Percentiles rank a stretch among this genome's conserved stretches.
Evolutionary conservation across 176 grass and related monocot genomes (phyloP).

Genomic region (Eremochloa ophiuroides): DNA sequence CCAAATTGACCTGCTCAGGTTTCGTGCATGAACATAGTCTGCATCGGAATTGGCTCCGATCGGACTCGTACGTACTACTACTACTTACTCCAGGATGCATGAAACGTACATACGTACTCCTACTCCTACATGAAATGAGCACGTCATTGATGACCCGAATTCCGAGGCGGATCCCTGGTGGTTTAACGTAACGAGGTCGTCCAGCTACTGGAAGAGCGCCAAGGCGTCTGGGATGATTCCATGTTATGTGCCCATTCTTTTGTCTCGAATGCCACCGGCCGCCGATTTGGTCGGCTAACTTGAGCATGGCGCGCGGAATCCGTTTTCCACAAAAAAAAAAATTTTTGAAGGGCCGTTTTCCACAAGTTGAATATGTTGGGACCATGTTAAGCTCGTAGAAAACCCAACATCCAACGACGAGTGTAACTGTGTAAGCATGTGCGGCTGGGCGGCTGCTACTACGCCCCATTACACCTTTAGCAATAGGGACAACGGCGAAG

Average conservation of each 20-base stretch:
- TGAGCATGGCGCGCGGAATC: background rate
- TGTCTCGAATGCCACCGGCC: slow-evolving; percentile 19
- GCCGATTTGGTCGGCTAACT: slow-evolving; percentile 33
- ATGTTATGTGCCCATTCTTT: background rate
- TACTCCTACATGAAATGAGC: too few relatives aligned
- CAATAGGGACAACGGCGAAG: background rate
- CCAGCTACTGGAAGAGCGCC: too few relatives aligned
- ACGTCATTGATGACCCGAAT: too few relatives aligned
- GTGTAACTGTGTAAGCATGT: slow-evolving; percentile 7
- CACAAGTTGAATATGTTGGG: background rate
- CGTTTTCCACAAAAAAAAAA: too few relatives aligned
- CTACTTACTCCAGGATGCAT: too few relatives aligned
- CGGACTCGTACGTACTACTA: background rate
- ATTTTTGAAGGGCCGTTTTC: too few relatives aligned
- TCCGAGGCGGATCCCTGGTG: too few relatives aligned
- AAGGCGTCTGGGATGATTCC: too few relatives aligned
- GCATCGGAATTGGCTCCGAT: background rate
- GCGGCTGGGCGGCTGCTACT: background rate
- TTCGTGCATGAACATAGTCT: background rate
- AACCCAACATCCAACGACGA: slow-evolving; percentile 19
- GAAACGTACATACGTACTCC: too few relatives aligned
- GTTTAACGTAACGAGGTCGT: too few relatives aligned
- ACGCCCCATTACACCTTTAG: background rate
- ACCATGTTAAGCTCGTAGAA: slow-evolving; percentile 7
- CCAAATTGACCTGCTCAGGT: slow-evolving; percentile 12